Percentiles rank a stretch among this genome's conserved stretches.
These are phyloP conservation scores for Mycotypha africana DNA, from an alignment of 371 early-diverging fungal species.

Conservation along the genomic window DNA sequence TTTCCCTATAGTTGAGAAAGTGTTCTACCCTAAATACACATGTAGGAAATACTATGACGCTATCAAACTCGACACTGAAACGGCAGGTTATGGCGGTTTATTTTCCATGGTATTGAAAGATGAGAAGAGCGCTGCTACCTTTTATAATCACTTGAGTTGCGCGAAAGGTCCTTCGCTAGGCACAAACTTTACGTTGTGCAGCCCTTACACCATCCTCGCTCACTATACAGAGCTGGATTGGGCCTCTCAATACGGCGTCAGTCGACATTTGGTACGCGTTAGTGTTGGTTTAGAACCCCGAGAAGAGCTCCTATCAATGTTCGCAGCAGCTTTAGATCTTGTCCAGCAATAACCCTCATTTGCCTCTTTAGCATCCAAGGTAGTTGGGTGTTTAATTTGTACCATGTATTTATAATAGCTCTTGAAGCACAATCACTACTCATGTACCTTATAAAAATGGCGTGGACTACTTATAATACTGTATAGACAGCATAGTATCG, in stretches of 20 bases:
- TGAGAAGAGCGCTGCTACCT: conserved; percentile 55
- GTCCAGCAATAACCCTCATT: too few species aligned
- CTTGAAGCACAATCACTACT: too few species aligned
- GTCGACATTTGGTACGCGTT: conserved; percentile 72
- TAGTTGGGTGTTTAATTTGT: too few species aligned
- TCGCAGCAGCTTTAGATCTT: conserved; percentile 69
- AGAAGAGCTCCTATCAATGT: conserved; percentile 58
- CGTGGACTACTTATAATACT: too few species aligned
- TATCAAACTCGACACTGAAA: conserved; percentile 38
- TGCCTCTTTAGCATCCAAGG: too few species aligned
- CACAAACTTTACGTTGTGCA: conserved; percentile 92
- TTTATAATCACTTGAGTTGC: conserved; percentile 77
- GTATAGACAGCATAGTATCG: too few species aligned
- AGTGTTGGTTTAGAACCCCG: conserved; percentile 86
- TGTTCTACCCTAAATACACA: conserved; percentile 85
- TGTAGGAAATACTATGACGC: conserved; percentile 62
- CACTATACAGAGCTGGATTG: conserved; percentile 92
- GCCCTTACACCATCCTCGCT: conserved; percentile 92
- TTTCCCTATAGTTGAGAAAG: conserved; percentile 54
- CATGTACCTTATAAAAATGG: too few species aligned
- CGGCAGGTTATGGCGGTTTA: conserved; percentile 86
- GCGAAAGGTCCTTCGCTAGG: conserved; percentile 95
- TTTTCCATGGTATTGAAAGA: conserved; percentile 74
- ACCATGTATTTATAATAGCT: too few species aligned
- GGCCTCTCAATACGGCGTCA: conserved; percentile 83